Conservation (phyloP, 2,329 filamentous ascomycete genomes). For the Trichoderma oligosporum region DNA sequence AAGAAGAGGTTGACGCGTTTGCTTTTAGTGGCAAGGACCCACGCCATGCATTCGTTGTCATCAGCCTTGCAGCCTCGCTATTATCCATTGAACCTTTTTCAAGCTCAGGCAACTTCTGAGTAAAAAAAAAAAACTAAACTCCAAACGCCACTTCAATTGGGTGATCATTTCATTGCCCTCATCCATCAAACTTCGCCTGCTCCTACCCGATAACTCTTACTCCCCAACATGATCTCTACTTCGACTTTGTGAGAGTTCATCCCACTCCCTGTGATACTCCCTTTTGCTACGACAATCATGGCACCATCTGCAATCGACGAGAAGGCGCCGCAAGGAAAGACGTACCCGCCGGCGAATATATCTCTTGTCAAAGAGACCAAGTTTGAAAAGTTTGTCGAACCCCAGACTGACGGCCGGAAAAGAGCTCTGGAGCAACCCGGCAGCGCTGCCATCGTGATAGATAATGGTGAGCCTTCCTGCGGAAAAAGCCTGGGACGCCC, state of each 20-base stretch:
- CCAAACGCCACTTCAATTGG: conserved; percentile 28
- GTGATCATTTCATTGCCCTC: conserved; percentile 21
- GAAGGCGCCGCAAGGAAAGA: conserved; percentile 38
- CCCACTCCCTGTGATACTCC: not conserved
- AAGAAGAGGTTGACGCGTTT: conserved; percentile 15
- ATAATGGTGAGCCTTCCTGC: conserved; percentile 71
- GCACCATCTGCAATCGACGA: conserved; percentile 52
- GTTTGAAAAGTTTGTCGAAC: conserved; percentile 54
- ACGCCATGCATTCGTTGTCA: conserved; percentile 23
- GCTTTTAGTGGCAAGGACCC: conserved; percentile 22
- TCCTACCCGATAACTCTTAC: not conserved
- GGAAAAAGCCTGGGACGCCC: not conserved
- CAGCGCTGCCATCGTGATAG: conserved; percentile 84
- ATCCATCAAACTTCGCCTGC: conserved; percentile 3
- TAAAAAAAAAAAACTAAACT: too few species aligned
- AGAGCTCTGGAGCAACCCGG: conserved; percentile 58
- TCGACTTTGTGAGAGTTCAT: conserved; percentile 12
- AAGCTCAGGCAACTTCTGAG: conserved; percentile 24
- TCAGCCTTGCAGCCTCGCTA: conserved; percentile 38
- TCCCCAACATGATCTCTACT: conserved; percentile 14
- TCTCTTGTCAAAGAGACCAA: conserved; percentile 60
- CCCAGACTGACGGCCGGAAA: conserved; percentile 65
- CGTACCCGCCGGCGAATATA: conserved; percentile 52
- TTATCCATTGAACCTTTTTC: conserved; percentile 23
- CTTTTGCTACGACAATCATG: conserved; percentile 38